Evolutionary conservation across 2,329 filamentous ascomycete species (phyloP), one percentile per base, ranked within the genome.

Genomic region (Phialophora verrucosa): DNA sequence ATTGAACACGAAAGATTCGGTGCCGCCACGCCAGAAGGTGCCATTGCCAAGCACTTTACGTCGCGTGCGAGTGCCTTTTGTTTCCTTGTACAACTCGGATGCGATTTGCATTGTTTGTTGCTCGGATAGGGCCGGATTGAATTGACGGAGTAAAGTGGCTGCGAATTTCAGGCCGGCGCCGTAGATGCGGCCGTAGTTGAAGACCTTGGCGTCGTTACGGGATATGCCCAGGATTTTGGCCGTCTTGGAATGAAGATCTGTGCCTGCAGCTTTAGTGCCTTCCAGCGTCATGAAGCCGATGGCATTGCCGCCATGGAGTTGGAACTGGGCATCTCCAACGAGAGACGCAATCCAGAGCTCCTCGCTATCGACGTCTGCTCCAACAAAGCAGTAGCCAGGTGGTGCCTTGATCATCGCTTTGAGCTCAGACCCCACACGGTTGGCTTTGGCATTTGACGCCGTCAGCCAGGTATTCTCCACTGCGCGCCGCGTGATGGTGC

Each of bases 261-360:
- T 99, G 3, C 94, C 94, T 2, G 91, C 92, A 5, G 92, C 89
- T 79, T 99, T 98, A 58, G 92, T 95, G 14, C 95, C 94, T 80
- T 99, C 96, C 0, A 99, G 83, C 0, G 95, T 99, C 96, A 99
- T 99, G 82, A 99, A 99, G 0, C 96, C 95, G 65, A 99, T 91
- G 1, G 96, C 95, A 75, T 97, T 98, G 61, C 95, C 96, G 50
- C 95, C 96, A 72, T 99, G 95, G 1, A 99, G 83, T 74, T 92
- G 90, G 81, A 99, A 99, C 27, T 93, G 93, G 3, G 95, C 92
- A 76, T 99, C 95, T 27, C 95, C 95, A 1, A 99, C 87, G 1
- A 99, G 84, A 77, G 92, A 97, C 3, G 95, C 96, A 74, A 99
- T 99, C 95, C 96, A 99, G 6, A 99, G 84, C 78, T 99, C 95